phyloP scores from a whole-genome alignment of 441 rosid genomes.

The Rhodomyrtus psidioides region DNA sequence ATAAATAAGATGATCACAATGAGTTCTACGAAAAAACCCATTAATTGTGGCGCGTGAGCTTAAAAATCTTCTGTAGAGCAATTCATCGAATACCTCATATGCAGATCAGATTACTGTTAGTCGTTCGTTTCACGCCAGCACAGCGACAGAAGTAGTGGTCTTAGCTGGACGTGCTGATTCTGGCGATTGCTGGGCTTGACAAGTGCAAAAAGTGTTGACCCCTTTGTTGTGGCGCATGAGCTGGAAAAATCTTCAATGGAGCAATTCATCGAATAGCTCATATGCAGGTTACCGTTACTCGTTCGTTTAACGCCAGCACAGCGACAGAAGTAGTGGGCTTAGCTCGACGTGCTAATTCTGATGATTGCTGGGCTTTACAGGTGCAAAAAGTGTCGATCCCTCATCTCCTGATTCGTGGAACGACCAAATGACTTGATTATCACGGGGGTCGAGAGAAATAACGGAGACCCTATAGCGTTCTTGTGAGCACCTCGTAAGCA shows the following conservation, averaged over 20 bases:
- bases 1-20: background rate
- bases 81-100: slow-evolving; percentile 41
- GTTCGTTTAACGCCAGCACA: background rate
- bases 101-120: slow-evolving; percentile 1
- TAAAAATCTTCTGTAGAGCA: slow-evolving; percentile 16
- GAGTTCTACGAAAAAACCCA: background rate
- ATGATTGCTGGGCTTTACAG: background rate
- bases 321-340: background rate
- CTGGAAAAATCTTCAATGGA: too few species aligned
- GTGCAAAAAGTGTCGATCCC: background rate
- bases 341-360: background rate
- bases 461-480: background rate
- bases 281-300: too few species aligned
- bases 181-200: background rate
- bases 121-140: background rate
- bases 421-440: background rate
- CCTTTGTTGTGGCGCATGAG: background rate
- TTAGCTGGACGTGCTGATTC: background rate
- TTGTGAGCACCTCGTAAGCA: background rate
- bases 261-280: too few species aligned
- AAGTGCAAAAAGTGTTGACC: background rate
- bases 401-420: background rate
- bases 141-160: background rate
- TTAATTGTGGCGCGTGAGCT: background rate
- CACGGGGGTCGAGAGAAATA: background rate